Percentiles rank a stretch among this genome's conserved stretches.
Conservation (phyloP, 768 basidiomycete genomes). For the Candolleomyces aberdarensis region DNA sequence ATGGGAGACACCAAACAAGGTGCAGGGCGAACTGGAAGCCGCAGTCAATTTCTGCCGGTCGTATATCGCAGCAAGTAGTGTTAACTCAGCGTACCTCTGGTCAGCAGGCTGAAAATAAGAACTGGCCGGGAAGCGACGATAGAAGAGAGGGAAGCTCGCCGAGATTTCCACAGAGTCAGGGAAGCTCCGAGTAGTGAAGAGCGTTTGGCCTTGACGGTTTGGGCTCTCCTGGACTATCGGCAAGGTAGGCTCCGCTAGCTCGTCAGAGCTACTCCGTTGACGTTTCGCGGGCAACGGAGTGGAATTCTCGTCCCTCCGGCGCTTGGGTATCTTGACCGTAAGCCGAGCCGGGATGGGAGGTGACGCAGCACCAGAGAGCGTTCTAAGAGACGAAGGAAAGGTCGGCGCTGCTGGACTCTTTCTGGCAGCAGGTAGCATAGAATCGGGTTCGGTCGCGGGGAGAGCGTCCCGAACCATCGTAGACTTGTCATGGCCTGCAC, state of each 20-base stretch:
- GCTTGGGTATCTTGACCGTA: not conserved
- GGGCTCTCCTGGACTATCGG: not conserved
- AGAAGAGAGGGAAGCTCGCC: slow-evolving; percentile 56
- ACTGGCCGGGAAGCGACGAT: slow-evolving; percentile 67
- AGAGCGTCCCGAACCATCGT: too few species aligned
- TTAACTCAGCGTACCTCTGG: slow-evolving; percentile 31
- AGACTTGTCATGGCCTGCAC: too few species aligned
- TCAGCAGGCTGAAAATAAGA: slow-evolving; percentile 45
- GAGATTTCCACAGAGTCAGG: slow-evolving; percentile 46
- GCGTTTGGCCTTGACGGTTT: not conserved
- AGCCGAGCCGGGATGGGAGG: not conserved
- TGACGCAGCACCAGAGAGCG: not conserved
- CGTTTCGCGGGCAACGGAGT: too few species aligned
- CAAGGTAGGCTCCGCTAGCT: not conserved
- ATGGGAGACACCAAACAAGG: slow-evolving; percentile 30
- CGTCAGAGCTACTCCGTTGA: too few species aligned
- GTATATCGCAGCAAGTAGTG: not conserved
- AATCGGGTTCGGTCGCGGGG: not conserved
- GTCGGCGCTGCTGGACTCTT: not conserved
- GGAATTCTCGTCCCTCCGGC: not conserved
- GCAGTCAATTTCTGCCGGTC: not conserved
- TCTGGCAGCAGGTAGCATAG: slow-evolving; percentile 4
- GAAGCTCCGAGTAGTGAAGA: slow-evolving; percentile 45
- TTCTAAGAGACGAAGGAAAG: slow-evolving; percentile 1
- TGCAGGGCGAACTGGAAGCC: slow-evolving; percentile 30